phyloP scores from a whole-genome alignment of 306 rosid genomes.

The Begonia fuchsioides region DNA sequence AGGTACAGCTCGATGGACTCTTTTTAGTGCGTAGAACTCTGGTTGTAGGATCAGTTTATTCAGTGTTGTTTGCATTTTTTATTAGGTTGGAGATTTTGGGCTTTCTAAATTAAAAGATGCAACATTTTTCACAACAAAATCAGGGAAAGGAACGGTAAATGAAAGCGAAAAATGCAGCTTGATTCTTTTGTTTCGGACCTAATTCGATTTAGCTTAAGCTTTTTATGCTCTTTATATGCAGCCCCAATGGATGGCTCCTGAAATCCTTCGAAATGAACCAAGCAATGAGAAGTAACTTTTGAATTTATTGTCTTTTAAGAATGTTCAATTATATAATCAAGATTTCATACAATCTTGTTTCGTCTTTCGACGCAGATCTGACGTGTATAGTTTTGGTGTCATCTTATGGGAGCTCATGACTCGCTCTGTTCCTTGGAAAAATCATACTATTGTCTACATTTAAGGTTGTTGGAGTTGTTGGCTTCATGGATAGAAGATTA shows the following conservation, averaged over 20 bases:
- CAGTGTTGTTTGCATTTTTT: slow-evolving; percentile 4
- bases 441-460: slow-evolving; percentile 9
- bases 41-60: no score
- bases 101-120: slow-evolving; percentile 50
- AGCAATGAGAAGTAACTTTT: no score
- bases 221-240: no score
- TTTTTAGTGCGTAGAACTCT: no score
- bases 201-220: no score
- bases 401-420: slow-evolving; percentile 66
- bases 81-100: slow-evolving; percentile 76
- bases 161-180: slow-evolving; percentile 6
- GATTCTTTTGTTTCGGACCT: neutral
- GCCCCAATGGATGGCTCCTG: no score
- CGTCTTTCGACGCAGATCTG: slow-evolving; percentile 30
- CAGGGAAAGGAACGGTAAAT: slow-evolving; percentile 69
- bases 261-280: no score
- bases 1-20: slow-evolving; percentile 17
- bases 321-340: no score
- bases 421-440: slow-evolving; percentile 50
- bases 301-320: no score
- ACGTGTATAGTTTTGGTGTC: slow-evolving; percentile 69
- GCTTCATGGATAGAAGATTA: slow-evolving; percentile 67
- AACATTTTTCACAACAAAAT: slow-evolving; percentile 46
- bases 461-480: slow-evolving; percentile 77
- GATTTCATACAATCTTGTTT: no score